phyloP scores from a whole-genome alignment of 257 asterid genomes.

The Anisodus tanguticus region DNA sequence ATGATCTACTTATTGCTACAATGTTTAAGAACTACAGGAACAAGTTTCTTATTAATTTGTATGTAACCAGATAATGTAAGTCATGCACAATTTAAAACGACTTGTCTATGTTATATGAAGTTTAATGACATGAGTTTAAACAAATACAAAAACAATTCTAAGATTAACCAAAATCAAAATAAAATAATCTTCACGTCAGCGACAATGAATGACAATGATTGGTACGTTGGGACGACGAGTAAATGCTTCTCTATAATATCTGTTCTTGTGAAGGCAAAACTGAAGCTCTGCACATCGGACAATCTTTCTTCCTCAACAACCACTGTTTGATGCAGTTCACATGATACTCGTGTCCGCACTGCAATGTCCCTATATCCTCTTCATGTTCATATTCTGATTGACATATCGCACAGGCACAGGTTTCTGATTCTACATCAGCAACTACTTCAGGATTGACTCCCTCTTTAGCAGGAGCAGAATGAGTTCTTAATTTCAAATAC shows the following conservation, averaged over 20 bases:
- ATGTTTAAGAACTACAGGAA: background rate
- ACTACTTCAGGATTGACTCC: background rate
- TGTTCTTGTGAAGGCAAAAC: background rate
- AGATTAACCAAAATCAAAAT: too few relatives aligned
- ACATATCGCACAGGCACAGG: constrained; percentile 26
- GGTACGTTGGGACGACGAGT: too few relatives aligned
- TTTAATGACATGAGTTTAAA: background rate
- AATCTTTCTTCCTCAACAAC: constrained; percentile 16
- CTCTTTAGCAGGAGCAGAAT: background rate
- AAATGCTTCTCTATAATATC: background rate
- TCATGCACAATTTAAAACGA: background rate
- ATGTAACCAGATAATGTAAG: background rate
- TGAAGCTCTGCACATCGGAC: constrained; percentile 31
- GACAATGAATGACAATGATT: too few relatives aligned
- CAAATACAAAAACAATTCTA: background rate
- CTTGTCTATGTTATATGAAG: background rate
- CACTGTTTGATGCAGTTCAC: constrained; percentile 25
- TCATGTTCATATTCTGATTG: constrained; percentile 19
- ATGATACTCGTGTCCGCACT: constrained; percentile 34
- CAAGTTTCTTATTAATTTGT: background rate
- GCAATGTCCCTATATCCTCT: constrained; percentile 6
- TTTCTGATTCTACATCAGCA: constrained; percentile 2
- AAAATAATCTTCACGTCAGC: too few relatives aligned
- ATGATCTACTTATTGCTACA: background rate
- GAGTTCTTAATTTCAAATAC: background rate